Percentiles rank a stretch among this genome's conserved stretches.
These are phyloP conservation scores for Claviceps pazoutovae DNA, from an alignment of 2,329 filamentous ascomycete genomes.

Conservation along the genomic window DNA sequence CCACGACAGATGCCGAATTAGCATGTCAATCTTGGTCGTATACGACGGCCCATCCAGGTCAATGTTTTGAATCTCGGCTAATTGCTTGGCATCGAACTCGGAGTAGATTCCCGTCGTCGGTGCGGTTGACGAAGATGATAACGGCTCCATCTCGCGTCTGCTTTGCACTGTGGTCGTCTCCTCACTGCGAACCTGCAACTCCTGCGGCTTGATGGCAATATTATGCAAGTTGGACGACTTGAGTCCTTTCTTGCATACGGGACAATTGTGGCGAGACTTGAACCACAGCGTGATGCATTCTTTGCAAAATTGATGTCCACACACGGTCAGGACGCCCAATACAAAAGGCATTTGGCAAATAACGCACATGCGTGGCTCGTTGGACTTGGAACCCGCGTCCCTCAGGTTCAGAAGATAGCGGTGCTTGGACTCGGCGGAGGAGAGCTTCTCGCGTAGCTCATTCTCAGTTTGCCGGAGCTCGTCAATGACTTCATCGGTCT, in stretches of 20 bases:
- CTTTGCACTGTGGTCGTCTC: conserved; percentile 4
- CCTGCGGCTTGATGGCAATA: conserved; percentile 68
- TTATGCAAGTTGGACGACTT: conserved; percentile 59
- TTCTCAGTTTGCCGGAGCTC: conserved; percentile 20
- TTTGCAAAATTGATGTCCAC: conserved; percentile 85
- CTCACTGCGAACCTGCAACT: conserved; percentile 47
- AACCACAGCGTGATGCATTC: conserved; percentile 77
- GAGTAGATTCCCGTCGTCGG: conserved; percentile 50
- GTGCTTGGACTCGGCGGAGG: conserved; percentile 54
- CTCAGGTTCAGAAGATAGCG: conserved; percentile 51
- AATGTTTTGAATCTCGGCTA: conserved; percentile 71
- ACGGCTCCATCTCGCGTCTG: conserved; percentile 8
- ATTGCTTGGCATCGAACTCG: conserved; percentile 54
- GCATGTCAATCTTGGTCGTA: conserved; percentile 79
- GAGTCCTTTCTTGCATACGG: conserved; percentile 65
- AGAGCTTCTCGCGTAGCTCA: conserved; percentile 41
- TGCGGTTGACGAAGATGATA: conserved; percentile 6
- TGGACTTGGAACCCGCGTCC: conserved; percentile 44
- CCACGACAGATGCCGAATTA: conserved; percentile 73
- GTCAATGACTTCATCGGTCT: conserved; percentile 33
- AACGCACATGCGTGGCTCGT: conserved; percentile 59
- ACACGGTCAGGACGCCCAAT: conserved; percentile 69
- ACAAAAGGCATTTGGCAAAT: conserved; percentile 73
- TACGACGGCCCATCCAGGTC: conserved; percentile 61
- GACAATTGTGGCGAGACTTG: conserved; percentile 59